Percentiles rank a stretch among this genome's conserved stretches.
These are phyloP conservation scores for Aspergillus hancockii DNA, from an alignment of 495 filamentous ascomycete species.

Conservation along the genomic window DNA sequence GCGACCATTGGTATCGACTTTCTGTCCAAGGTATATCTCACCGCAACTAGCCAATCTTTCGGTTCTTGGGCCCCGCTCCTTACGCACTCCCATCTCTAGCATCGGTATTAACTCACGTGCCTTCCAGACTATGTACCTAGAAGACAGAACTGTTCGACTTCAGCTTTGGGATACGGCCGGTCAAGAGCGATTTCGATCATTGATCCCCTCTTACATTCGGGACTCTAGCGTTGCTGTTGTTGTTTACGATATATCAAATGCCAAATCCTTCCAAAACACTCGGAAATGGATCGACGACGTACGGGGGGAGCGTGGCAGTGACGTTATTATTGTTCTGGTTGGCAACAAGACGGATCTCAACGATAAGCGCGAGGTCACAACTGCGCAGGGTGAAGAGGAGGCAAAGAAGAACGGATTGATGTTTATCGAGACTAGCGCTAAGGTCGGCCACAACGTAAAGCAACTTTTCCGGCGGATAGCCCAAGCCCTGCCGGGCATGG, in stretches of 20 bases:
- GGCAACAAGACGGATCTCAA: conserved; percentile 99
- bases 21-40: conserved; percentile 78
- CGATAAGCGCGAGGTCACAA: conserved; percentile 95
- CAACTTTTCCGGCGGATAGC: conserved; percentile 94
- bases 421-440: conserved; percentile 98
- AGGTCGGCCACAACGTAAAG: conserved; percentile 98
- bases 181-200: conserved; percentile 92
- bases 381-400: conserved; percentile 92
- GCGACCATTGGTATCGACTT: conserved; percentile 99
- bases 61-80: neutral
- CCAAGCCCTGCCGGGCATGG: conserved; percentile 97
- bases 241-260: conserved; percentile 97
- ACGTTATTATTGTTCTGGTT: conserved; percentile 97
- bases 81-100: neutral
- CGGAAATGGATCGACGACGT: conserved; percentile 99
- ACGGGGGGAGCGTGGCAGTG: conserved; percentile 91
- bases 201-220: conserved; percentile 97
- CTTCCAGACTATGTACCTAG: conserved; percentile 93
- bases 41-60: conserved; percentile 1
- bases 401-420: conserved; percentile 96
- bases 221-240: conserved; percentile 97
- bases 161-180: conserved; percentile 99
- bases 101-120: conserved; percentile 9
- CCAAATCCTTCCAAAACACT: conserved; percentile 95
- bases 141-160: conserved; percentile 94